Conservation (phyloP, 129 eudicot species). For the Mikania micrantha region DNA sequence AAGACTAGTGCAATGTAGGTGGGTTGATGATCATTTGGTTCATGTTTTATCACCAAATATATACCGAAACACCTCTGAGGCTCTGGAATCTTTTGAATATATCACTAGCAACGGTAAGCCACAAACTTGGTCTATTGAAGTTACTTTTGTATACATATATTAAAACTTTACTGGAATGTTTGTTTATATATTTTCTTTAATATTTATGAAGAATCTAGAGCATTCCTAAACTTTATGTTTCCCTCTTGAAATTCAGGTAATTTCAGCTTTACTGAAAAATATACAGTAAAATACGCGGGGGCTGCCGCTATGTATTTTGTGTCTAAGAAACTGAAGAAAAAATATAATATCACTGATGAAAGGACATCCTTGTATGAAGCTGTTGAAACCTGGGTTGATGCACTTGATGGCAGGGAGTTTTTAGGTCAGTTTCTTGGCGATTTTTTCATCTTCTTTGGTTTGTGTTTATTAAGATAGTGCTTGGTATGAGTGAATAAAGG, state of each 20-base stretch:
- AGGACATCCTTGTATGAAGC: slow-evolving; percentile 51
- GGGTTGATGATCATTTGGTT: slow-evolving; percentile 73
- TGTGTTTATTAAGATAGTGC: too few relatives aligned
- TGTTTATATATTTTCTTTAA: too few relatives aligned
- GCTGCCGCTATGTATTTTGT: slow-evolving; percentile 60
- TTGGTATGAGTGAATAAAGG: too few relatives aligned
- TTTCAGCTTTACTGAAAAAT: slow-evolving; percentile 36
- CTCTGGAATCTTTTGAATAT: slow-evolving; percentile 62
- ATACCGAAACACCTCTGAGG: slow-evolving; percentile 54
- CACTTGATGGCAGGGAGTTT: slow-evolving; percentile 48
- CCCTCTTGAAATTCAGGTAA: slow-evolving; percentile 27
- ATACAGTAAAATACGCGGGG: slow-evolving; percentile 44
- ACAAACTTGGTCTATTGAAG: neutral
- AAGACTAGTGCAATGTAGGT: slow-evolving; percentile 29
- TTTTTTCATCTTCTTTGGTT: neutral
- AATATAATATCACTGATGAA: slow-evolving; percentile 46
- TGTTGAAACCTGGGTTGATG: slow-evolving; percentile 51
- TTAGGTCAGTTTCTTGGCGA: slow-evolving; percentile 35
- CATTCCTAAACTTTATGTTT: neutral
- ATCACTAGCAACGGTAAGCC: slow-evolving; percentile 57
- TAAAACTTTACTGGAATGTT: too few relatives aligned
- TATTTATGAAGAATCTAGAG: neutral
- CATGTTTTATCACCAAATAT: slow-evolving; percentile 67
- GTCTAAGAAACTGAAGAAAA: slow-evolving; percentile 50
- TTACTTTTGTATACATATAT: neutral